phyloP scores from a whole-genome alignment of 495 filamentous ascomycete species.

The Aspergillus asperescens region DNA sequence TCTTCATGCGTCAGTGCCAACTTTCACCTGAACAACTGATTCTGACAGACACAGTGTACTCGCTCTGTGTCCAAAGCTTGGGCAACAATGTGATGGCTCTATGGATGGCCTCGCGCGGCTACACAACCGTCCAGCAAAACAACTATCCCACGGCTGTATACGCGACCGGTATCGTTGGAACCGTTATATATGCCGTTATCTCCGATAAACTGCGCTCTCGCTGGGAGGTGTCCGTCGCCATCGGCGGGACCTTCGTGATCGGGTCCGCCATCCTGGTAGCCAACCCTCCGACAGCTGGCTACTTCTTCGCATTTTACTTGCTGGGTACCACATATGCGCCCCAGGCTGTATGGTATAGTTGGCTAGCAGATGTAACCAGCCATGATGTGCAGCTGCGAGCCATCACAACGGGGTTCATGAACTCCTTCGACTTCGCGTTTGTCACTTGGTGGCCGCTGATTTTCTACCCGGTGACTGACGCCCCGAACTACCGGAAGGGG shows the following conservation, averaged over 20 bases:
- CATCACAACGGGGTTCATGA: conserved; percentile 36
- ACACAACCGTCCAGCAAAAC: conserved; percentile 32
- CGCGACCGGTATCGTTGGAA: conserved; percentile 31
- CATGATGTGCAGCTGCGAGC: conserved; percentile 32
- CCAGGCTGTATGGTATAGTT: conserved; percentile 36
- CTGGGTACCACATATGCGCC: conserved; percentile 33
- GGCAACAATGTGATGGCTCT: conserved; percentile 35
- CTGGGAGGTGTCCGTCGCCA: conserved; percentile 32
- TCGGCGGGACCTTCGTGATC: conserved; percentile 30
- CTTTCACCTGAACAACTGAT: background rate
- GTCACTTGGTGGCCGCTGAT: conserved; percentile 37
- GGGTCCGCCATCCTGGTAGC: conserved; percentile 31
- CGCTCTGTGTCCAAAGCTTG: conserved; percentile 29
- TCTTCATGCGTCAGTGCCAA: conserved; percentile 31
- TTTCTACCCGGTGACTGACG: conserved; percentile 32
- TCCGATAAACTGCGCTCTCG: conserved; percentile 31
- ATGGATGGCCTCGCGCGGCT: conserved; percentile 34
- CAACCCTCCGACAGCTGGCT: conserved; percentile 21
- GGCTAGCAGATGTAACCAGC: conserved; percentile 33
- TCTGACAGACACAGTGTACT: conserved; percentile 21
- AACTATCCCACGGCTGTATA: conserved; percentile 32
- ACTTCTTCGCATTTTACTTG: conserved; percentile 33
- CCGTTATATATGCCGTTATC: conserved; percentile 30
- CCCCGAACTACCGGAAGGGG: conserved; percentile 29
- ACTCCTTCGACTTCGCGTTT: conserved; percentile 36